A percentile compares a stretch with the other conserved stretches of the same genome.
Conservation (phyloP, 164 flowering plant species). For the Magnolia sinica region DNA sequence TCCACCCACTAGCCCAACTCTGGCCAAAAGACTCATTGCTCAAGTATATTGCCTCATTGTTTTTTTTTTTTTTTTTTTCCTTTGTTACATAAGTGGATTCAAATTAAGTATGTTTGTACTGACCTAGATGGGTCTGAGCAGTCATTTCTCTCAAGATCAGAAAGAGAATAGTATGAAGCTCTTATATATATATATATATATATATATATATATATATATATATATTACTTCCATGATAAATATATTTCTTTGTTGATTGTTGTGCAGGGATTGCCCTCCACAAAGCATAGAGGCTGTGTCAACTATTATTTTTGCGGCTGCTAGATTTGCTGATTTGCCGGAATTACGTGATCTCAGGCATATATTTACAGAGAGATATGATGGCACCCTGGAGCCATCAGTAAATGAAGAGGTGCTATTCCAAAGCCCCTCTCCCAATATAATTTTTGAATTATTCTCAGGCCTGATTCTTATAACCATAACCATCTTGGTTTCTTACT, state of each 20-base stretch:
- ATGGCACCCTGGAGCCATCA: conserved; percentile 45
- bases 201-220: too few species aligned
- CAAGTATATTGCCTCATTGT: too few species aligned
- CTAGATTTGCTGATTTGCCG: conserved; percentile 89
- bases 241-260: not conserved
- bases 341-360: conserved; percentile 81
- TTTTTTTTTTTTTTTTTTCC: too few species aligned
- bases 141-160: not conserved
- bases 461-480: not conserved
- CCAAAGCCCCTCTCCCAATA: not conserved
- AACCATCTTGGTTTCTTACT: not conserved
- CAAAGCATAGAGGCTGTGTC: conserved; percentile 76
- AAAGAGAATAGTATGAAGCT: not conserved
- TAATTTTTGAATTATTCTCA: too few species aligned
- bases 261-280: conserved; percentile 74
- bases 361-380: conserved; percentile 70
- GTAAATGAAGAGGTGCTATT: conserved; percentile 58
- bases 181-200: too few species aligned
- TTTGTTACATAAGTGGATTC: not conserved
- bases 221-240: too few species aligned
- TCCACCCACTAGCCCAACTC: too few species aligned
- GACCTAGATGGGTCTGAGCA: not conserved
- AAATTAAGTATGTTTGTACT: not conserved
- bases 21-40: too few species aligned
- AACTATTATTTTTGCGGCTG: conserved; percentile 85